These are phyloP conservation scores for Themeda triandra DNA, from an alignment of 176 grass and related monocot species.

Conservation along the genomic window DNA sequence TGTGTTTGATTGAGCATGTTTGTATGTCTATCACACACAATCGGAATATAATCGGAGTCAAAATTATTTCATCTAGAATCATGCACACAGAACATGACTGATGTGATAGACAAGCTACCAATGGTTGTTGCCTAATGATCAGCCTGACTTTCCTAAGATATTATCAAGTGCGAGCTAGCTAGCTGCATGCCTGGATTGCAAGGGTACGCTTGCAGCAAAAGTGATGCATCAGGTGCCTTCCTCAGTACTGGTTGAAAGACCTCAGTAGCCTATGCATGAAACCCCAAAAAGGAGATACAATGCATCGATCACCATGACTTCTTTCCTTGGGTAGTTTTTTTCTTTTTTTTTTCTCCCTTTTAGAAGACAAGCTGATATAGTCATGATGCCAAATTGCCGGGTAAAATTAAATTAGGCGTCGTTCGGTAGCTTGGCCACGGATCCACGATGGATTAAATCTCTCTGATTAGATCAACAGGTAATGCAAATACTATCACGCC, in stretches of 20 bases:
- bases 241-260: background rate
- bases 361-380: background rate
- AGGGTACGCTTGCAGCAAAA: background rate
- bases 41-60: background rate
- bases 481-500: too few relatives aligned
- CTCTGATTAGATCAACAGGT: background rate
- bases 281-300: background rate
- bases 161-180: background rate
- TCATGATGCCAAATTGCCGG: background rate
- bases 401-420: background rate
- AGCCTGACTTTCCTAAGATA: background rate
- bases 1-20: background rate
- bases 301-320: background rate
- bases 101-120: background rate
- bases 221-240: slow-evolving; percentile 4
- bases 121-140: background rate
- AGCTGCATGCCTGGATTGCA: background rate
- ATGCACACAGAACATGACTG: background rate
- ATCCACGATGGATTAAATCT: background rate
- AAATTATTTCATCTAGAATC: background rate
- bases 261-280: background rate
- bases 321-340: background rate
- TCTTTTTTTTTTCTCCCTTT: background rate
- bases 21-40: background rate
- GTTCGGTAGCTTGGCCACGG: too few relatives aligned